Base-by-base conservation (phyloP, 345 rosid genomes). In the Conringia planisiliqua region DNA sequence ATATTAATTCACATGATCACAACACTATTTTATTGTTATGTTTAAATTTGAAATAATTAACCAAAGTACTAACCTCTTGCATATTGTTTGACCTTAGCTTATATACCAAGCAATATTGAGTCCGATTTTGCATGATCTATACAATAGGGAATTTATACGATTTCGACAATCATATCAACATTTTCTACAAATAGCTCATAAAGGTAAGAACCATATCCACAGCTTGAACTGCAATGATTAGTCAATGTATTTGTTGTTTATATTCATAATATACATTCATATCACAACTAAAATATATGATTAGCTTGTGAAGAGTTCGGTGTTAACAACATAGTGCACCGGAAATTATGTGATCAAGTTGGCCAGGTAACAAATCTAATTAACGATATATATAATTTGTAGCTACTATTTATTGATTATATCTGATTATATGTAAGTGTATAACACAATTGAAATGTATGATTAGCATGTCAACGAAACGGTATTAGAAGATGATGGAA, bases 401-500 rank as follows among this genome's bases (percentile, higher is more conserved):
- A 27, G 4, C 30, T 22, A 22, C 24, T 22, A 22, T 22, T 1
- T 22, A 22, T 22, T 22, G 24, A 22, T 22, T 22, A 22, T 32
- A 6, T 32, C 0, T 32, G 35, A 32, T 46, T 46, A 16, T 7
- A 46, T 46, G 4, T 10, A 51, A 51, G 30, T 51, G 22, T 22
- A 51, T 51, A 56, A 56, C 62, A 57, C 62, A 32, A 30, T 16
- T 17, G n/a, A 18, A 47, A 39, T 51, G 32, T 63, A 52, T 52
- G 26, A 40, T 54, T 27, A 67, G 79, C 38, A 59, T 38, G 73
- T 67, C 46, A 60, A 75, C 40, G 61, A 57, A 66, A 74, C 72
- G 24, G 3, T 47, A 12, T 74, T 52, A 66, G 59, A 54, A 5
- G 66, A 73, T 73, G 65, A 46, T 14, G 66, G 66, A 65, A 65